These are phyloP conservation scores for Calonectria crousiana DNA, from an alignment of 2,329 filamentous ascomycete genomes.

Conservation along the genomic window DNA sequence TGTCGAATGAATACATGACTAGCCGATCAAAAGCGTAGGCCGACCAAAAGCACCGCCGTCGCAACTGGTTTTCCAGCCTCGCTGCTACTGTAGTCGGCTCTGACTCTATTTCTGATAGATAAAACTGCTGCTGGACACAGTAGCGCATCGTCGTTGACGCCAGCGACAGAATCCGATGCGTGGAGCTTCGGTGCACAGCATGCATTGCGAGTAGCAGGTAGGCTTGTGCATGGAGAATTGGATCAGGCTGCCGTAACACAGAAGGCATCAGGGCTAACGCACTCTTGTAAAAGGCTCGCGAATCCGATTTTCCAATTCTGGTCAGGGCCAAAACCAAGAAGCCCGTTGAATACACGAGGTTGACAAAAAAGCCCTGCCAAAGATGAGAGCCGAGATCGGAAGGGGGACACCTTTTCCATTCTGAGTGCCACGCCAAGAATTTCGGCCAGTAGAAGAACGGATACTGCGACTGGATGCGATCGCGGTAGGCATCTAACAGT, in stretches of 20 bases:
- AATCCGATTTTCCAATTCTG: constrained; percentile 32
- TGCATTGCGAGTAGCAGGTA: constrained; percentile 42
- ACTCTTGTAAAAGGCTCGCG: constrained; percentile 35
- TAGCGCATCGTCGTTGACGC: constrained; percentile 42
- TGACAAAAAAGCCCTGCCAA: constrained; percentile 45
- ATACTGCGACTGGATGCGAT: constrained; percentile 42
- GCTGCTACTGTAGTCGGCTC: neutral
- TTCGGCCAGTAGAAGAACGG: constrained; percentile 40
- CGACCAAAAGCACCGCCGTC: constrained; percentile 48
- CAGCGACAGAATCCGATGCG: constrained; percentile 43
- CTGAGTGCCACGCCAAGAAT: constrained; percentile 31
- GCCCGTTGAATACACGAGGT: constrained; percentile 42
- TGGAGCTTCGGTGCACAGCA: constrained; percentile 44
- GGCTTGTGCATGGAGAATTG: constrained; percentile 31
- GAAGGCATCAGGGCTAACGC: constrained; percentile 31
- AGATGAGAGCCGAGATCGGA: constrained; percentile 1
- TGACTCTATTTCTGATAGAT: constrained; percentile 40
- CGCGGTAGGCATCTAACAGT: constrained; percentile 41
- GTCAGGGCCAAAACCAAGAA: constrained; percentile 33
- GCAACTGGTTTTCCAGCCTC: constrained; percentile 34
- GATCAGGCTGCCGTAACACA: constrained; percentile 31
- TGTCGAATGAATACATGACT: constrained; percentile 42
- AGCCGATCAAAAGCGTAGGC: constrained; percentile 46
- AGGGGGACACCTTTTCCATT: constrained; percentile 31
- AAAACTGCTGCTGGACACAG: constrained; percentile 45